Base-by-base conservation (phyloP, 1,284 basidiomycete genomes). In the Cystobasidium slooffiae region DNA sequence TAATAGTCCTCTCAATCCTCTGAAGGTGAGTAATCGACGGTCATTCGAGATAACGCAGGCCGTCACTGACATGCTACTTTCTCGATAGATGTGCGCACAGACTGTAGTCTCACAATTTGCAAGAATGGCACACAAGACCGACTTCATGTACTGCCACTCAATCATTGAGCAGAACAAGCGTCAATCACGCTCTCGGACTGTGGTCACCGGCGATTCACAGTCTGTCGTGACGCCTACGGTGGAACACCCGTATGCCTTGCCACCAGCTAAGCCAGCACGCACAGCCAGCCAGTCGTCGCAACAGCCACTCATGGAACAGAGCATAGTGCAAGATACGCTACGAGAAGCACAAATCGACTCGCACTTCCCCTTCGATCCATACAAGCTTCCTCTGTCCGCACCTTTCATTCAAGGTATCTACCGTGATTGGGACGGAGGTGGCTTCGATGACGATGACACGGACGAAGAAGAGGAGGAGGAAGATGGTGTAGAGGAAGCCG, bases 341-440 rank as follows among this genome's bases (percentile, higher is more conserved):
- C 44, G 65, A 39, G 88, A 89, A 73, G 85, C 88, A 6, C 92
- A 94, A 74, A 85, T 98, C 62, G 94, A 95, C 81, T 89, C 90
- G 14, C 99, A 98, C 85, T 99, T 99, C 85, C 97, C 97, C 0
- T 99, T 99, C 81, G 97, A 99, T 82, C 97, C 97, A 0, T 99
- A 94, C 84, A 92, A 90, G 78, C 88, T 99, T 1, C 91, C 92
- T 2, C 80, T 83, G 51, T 85, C 84, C 0, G 81, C 81, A 31
- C 75, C 76, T 44, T 86, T 82, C 76, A 82, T 88, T 75, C 84
- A 86, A 55, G 78, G 79, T 8, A 82, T 87, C 65, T 88, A 87
- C 76, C 81, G 85, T 14, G 84, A 85, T 9, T 88, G 87, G 87
- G 63, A 73, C 47, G 49, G 56, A 44, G 70, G 70, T 14, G 77